Percentiles rank a stretch among this genome's conserved stretches.
Evolutionary conservation across 2,329 filamentous ascomycete species (phyloP).

Genomic region (Venturiaceae sp.): DNA sequence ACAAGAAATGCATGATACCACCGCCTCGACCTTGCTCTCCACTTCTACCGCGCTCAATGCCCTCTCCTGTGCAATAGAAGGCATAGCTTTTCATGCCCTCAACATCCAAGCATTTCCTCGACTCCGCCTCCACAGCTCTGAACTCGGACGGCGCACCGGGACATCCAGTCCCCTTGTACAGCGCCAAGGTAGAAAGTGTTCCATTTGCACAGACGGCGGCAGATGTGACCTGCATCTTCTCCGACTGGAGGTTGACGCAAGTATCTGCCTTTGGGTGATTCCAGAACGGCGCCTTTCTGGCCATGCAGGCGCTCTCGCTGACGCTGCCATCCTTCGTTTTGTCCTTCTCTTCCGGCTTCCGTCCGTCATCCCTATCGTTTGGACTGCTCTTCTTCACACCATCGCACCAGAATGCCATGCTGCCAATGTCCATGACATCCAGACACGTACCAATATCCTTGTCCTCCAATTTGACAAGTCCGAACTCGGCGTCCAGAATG

Average conservation of each 20-base stretch:
- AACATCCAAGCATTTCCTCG: too few relatives aligned
- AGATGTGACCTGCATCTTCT: background rate
- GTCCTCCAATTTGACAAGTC: background rate
- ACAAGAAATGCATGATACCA: too few relatives aligned
- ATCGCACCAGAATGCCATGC: background rate
- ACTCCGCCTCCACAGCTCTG: too few relatives aligned
- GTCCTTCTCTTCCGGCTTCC: background rate
- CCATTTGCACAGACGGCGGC: background rate
- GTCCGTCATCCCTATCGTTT: background rate
- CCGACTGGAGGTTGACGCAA: background rate
- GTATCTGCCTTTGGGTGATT: background rate
- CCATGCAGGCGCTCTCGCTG: background rate
- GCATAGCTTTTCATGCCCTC: too few relatives aligned
- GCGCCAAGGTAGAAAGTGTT: background rate
- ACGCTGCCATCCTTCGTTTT: background rate
- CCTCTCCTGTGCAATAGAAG: too few relatives aligned
- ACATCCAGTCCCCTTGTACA: too few relatives aligned
- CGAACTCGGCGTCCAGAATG: background rate
- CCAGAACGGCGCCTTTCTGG: background rate
- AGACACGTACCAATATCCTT: background rate
- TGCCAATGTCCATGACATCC: background rate
- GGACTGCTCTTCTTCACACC: background rate
- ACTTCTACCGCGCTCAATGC: too few relatives aligned
- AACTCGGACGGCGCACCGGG: too few relatives aligned
- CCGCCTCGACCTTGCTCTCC: too few relatives aligned